phyloP scores from a whole-genome alignment of 768 basidiomycete genomes.

The Calocybe indica region DNA sequence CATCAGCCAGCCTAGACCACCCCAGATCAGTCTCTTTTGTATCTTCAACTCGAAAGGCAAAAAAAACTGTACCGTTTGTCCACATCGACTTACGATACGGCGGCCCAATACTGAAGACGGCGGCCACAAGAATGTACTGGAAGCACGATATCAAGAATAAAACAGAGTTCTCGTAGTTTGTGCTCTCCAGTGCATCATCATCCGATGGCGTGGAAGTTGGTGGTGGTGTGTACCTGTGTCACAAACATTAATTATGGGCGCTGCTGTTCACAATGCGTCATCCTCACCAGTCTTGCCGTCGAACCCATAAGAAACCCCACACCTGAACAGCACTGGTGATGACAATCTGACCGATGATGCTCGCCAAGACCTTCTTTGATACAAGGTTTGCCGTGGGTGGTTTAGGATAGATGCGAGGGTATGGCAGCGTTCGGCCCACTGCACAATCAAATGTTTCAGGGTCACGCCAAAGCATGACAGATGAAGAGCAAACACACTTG shows the following conservation, averaged over 20 bases:
- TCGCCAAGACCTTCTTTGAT: slow-evolving; percentile 90
- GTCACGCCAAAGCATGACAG: slow-evolving; percentile 1
- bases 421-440: slow-evolving; percentile 97
- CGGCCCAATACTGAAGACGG: slow-evolving; percentile 96
- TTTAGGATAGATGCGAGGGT: slow-evolving; percentile 78
- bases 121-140: slow-evolving; percentile 97
- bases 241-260: neutral
- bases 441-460: slow-evolving; percentile 7
- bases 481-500: slow-evolving; percentile 56
- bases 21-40: slow-evolving; percentile 1
- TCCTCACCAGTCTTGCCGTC: slow-evolving; percentile 73
- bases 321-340: slow-evolving; percentile 80
- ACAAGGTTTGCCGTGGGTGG: slow-evolving; percentile 94
- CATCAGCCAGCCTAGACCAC: slow-evolving; percentile 72
- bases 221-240: slow-evolving; percentile 74
- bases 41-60: neutral
- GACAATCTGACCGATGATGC: slow-evolving; percentile 88
- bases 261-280: neutral
- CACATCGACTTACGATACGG: slow-evolving; percentile 94
- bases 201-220: slow-evolving; percentile 39
- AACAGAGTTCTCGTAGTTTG: slow-evolving; percentile 88
- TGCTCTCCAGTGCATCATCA: slow-evolving; percentile 71
- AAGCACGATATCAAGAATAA: slow-evolving; percentile 95
- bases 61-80: slow-evolving; percentile 71
- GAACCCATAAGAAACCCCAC: slow-evolving; percentile 88